Conservation (phyloP, 306 rosid genomes). For the Gastrolobium villosum region DNA sequence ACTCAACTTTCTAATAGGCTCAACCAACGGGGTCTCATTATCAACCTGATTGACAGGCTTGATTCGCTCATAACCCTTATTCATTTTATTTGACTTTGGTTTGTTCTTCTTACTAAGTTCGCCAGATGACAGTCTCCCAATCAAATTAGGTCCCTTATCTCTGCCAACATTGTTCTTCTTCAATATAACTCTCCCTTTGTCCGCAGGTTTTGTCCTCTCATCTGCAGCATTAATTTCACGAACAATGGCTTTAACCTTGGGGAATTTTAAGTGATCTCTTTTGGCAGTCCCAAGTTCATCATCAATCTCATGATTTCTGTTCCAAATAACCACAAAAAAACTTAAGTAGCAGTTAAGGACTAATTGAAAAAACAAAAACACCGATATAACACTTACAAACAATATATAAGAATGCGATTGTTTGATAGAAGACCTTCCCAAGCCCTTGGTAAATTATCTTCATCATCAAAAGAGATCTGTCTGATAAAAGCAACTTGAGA, state of each 20-base stretch:
- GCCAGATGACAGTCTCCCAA: conserved; percentile 46
- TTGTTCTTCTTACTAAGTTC: conserved; percentile 51
- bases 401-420: conserved; percentile 85
- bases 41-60: conserved; percentile 53
- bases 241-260: conserved; percentile 51
- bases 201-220: conserved; percentile 51
- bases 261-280: conserved; percentile 77
- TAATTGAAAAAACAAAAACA: conserved; percentile 42
- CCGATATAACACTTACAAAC: conserved; percentile 74
- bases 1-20: conserved; percentile 42
- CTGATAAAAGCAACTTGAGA: conserved; percentile 62
- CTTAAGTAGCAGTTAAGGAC: conserved; percentile 41
- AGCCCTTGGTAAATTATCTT: conserved; percentile 63
- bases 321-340: conserved; percentile 40
- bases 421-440: conserved; percentile 82
- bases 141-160: conserved; percentile 50
- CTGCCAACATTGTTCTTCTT: conserved; percentile 51
- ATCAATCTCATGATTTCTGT: conserved; percentile 82
- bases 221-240: conserved; percentile 40
- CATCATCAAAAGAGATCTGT: conserved; percentile 58
- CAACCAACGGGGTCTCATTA: conserved; percentile 31
- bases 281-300: conserved; percentile 70
- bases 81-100: conserved; percentile 49
- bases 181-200: conserved; percentile 45
- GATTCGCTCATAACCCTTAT: conserved; percentile 46